A percentile compares a stretch with the other conserved stretches of the same genome.
These are phyloP conservation scores for Brasilioporus rufonigricans DNA, from an alignment of 768 basidiomycete genomes.

Conservation along the genomic window DNA sequence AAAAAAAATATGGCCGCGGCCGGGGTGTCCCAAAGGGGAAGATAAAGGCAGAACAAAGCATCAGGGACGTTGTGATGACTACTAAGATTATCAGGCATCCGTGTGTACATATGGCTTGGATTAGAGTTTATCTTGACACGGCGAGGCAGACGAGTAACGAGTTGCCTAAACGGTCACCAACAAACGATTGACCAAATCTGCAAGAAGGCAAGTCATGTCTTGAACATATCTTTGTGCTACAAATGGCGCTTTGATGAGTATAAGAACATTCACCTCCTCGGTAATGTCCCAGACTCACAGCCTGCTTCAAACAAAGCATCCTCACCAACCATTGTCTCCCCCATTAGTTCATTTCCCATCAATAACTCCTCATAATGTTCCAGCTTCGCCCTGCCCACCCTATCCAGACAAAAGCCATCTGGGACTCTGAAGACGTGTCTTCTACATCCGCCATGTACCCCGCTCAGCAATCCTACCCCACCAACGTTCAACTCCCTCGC, in stretches of 20 bases:
- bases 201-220: conserved; percentile 23
- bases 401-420: conserved; percentile 36
- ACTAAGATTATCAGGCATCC: conserved; percentile 17
- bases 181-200: conserved; percentile 36
- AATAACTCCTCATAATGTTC: conserved; percentile 29
- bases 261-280: conserved; percentile 25
- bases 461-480: conserved; percentile 28
- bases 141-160: conserved; percentile 13
- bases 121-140: conserved; percentile 21
- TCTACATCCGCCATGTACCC: conserved; percentile 27
- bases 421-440: conserved; percentile 33
- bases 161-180: conserved; percentile 31
- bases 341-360: conserved; percentile 20
- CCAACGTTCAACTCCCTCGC: conserved; percentile 66
- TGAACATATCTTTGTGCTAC: conserved; percentile 35
- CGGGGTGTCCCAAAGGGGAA: conserved; percentile 4
- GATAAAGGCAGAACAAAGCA: conserved; percentile 31
- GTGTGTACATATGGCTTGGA: conserved; percentile 2
- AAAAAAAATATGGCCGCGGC: conserved; percentile 2
- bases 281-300: conserved; percentile 16
- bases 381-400: conserved; percentile 35
- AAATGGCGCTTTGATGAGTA: conserved; percentile 25
- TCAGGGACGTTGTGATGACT: conserved; percentile 30
- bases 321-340: conserved; percentile 19
- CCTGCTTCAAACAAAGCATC: conserved; percentile 11